phyloP scores from a whole-genome alignment of 352 stramenopile genomes.

The Pythium periplocum region DNA sequence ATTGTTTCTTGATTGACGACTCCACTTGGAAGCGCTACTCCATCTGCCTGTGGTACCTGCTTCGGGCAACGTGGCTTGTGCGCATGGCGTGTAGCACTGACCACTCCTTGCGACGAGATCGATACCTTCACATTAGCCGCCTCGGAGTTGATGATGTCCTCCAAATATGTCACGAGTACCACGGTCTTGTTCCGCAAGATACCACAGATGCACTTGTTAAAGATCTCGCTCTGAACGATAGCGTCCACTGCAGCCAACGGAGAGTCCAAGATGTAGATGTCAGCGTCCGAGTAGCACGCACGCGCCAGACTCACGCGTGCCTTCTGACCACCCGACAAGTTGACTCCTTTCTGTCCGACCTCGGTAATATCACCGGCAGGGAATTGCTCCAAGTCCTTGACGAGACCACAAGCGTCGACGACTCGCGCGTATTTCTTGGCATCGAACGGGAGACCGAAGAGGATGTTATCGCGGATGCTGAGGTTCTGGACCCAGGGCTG shows the following conservation, averaged over 20 bases:
- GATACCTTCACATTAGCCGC: constrained; percentile 16
- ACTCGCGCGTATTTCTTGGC: constrained; percentile 44
- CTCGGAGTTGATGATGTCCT: constrained; percentile 35
- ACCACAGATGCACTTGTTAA: constrained; percentile 35
- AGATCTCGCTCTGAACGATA: constrained; percentile 90
- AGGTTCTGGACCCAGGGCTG: constrained; percentile 95
- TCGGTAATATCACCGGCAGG: constrained; percentile 85
- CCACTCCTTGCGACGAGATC: constrained; percentile 5
- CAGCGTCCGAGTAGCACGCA: constrained; percentile 45
- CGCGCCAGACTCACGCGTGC: constrained; percentile 50
- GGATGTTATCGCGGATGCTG: constrained; percentile 92
- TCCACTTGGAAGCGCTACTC: too few species aligned
- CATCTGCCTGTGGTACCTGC: too few species aligned
- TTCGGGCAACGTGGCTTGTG: too few species aligned
- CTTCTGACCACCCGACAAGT: constrained; percentile 91
- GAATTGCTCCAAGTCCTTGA: constrained; percentile 80
- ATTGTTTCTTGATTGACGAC: too few species aligned
- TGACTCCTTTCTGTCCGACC: constrained; percentile 95
- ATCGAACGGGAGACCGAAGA: constrained; percentile 83
- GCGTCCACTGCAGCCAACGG: constrained; percentile 90
- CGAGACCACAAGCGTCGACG: constrained; percentile 76
- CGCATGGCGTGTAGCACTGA: background rate
- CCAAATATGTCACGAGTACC: constrained; percentile 87
- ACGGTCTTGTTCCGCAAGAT: constrained; percentile 46
- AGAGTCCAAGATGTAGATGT: constrained; percentile 87